A percentile compares a stretch with the other conserved stretches of the same genome.
These are phyloP conservation scores for Neurospora sp. DNA, from an alignment of 495 filamentous ascomycete genomes.

Conservation along the genomic window DNA sequence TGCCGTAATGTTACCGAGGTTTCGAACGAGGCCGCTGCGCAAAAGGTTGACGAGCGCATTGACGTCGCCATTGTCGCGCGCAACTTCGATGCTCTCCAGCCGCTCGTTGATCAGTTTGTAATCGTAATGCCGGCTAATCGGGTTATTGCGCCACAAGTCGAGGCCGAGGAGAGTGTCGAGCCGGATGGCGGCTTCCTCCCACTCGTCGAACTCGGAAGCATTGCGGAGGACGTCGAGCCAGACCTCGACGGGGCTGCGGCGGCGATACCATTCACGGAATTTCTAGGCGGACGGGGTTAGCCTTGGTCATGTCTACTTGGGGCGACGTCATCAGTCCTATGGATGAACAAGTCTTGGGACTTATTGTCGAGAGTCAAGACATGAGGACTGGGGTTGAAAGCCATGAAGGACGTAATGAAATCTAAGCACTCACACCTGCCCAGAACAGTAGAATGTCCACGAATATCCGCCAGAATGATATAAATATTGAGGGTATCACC, in stretches of 20 bases:
- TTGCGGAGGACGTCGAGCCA: slow-evolving; percentile 49
- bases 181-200: slow-evolving; percentile 70
- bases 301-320: not conserved
- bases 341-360: not conserved
- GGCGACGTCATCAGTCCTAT: not conserved
- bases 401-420: not conserved
- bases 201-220: slow-evolving; percentile 67
- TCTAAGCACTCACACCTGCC: slow-evolving; percentile 42
- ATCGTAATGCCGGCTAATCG: slow-evolving; percentile 75
- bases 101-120: slow-evolving; percentile 78
- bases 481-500: slow-evolving; percentile 18
- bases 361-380: not conserved
- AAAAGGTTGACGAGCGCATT: slow-evolving; percentile 67
- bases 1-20: slow-evolving; percentile 81
- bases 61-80: slow-evolving; percentile 69
- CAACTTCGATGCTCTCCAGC: slow-evolving; percentile 57
- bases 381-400: not conserved
- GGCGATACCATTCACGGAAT: slow-evolving; percentile 37
- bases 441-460: slow-evolving; percentile 56
- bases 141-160: slow-evolving; percentile 80
- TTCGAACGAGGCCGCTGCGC: slow-evolving; percentile 79
- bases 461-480: slow-evolving; percentile 44
- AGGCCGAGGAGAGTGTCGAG: slow-evolving; percentile 69
- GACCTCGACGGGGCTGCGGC: slow-evolving; percentile 41
- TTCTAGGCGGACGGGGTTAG: not conserved